Evolutionary conservation across 2,329 filamentous ascomycete species (phyloP).

Genomic region (Hypoxylon sp.): DNA sequence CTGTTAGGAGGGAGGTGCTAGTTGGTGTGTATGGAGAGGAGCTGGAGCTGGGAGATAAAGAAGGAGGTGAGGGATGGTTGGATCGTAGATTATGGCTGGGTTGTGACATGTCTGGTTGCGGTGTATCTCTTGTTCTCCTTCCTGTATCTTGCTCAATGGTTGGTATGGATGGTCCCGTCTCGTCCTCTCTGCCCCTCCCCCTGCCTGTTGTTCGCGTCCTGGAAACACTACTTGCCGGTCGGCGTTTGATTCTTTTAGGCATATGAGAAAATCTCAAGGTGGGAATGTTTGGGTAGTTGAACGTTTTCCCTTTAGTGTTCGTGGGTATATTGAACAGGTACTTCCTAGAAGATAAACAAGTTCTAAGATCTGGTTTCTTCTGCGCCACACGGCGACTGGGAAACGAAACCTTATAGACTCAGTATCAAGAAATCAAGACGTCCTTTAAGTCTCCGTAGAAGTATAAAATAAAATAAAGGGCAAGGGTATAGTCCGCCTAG

Average conservation of each 20-base stretch:
- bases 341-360: too few relatives aligned
- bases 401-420: neutral
- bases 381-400: too few relatives aligned
- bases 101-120: neutral
- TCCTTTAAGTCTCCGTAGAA: neutral
- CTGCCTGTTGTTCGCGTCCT: neutral
- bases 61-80: neutral
- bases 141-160: neutral
- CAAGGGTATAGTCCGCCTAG: neutral
- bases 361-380: neutral
- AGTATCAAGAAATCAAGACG: neutral
- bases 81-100: neutral
- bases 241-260: conserved; percentile 1
- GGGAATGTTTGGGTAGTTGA: neutral
- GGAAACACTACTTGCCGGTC: neutral
- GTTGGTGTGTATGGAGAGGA: conserved; percentile 5
- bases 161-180: neutral
- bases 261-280: neutral
- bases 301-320: neutral
- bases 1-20: neutral
- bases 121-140: neutral
- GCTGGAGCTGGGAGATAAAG: neutral
- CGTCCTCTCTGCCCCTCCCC: neutral
- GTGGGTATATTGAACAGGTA: neutral
- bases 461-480: neutral